A percentile compares a stretch with the other conserved stretches of the same genome.
phyloP scores from a whole-genome alignment of 257 asterid species.

The Coffea eugenioides region DNA sequence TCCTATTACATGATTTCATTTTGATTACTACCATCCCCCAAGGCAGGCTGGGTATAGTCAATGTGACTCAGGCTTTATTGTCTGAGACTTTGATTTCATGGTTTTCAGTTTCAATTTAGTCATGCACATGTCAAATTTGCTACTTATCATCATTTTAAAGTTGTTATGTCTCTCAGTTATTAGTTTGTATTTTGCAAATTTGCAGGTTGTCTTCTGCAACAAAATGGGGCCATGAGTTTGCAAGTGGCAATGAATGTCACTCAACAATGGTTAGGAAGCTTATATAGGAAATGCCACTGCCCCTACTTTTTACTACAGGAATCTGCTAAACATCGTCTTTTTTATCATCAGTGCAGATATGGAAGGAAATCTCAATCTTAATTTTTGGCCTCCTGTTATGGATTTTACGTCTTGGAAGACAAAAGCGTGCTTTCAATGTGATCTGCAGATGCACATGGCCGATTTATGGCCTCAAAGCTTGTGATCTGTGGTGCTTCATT shows the following conservation, averaged over 20 bases:
- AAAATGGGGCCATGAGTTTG: conserved; percentile 3
- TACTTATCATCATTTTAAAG: not conserved
- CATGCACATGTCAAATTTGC: not conserved
- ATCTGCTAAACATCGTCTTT: not conserved
- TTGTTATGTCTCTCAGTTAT: conserved; percentile 13
- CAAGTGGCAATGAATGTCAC: not conserved
- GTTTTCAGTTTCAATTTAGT: not conserved
- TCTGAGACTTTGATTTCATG: not conserved
- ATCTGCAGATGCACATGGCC: not conserved
- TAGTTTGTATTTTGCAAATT: conserved; percentile 7
- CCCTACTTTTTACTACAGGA: not conserved
- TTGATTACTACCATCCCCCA: not conserved
- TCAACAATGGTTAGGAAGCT: conserved; percentile 4
- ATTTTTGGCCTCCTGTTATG: not conserved
- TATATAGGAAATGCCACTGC: not conserved
- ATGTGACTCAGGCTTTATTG: not conserved
- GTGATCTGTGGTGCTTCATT: not conserved
- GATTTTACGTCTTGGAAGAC: conserved; percentile 1
- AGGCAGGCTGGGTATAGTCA: not conserved
- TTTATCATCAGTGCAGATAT: not conserved
- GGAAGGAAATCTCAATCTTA: not conserved
- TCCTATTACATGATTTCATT: not conserved
- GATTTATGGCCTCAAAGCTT: not conserved
- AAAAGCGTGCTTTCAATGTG: not conserved
- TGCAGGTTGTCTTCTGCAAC: conserved; percentile 23